A percentile compares a stretch with the other conserved stretches of the same genome.
phyloP scores from a whole-genome alignment of 129 eudicot genomes.

The Chrysanthemum seticuspe region DNA sequence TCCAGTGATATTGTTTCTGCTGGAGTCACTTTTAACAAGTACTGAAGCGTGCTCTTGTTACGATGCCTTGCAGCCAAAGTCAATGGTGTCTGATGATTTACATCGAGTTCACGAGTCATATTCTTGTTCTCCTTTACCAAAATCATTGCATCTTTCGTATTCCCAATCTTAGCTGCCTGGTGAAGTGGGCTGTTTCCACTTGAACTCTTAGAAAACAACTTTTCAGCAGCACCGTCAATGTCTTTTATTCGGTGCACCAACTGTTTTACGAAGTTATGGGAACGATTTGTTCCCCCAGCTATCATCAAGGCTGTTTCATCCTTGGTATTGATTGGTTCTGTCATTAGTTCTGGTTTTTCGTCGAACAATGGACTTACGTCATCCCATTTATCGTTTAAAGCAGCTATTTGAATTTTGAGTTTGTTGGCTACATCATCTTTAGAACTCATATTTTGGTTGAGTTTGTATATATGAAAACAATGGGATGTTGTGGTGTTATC shows the following conservation, averaged over 20 bases:
- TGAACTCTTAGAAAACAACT: neutral
- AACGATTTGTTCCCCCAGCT: conserved; percentile 18
- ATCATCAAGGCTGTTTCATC: conserved; percentile 14
- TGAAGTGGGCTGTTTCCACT: conserved; percentile 13
- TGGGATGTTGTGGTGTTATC: neutral
- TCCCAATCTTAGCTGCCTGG: conserved; percentile 12
- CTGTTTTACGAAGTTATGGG: conserved; percentile 2
- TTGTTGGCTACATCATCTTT: neutral
- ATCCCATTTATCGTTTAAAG: conserved; percentile 14
- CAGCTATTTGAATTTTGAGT: conserved; percentile 5
- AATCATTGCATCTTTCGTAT: conserved; percentile 7
- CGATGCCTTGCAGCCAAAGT: conserved; percentile 14
- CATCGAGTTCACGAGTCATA: neutral
- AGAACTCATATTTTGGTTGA: conserved; percentile 6
- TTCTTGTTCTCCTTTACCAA: neutral
- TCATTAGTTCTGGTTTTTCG: conserved; percentile 7
- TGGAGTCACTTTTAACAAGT: conserved; percentile 10
- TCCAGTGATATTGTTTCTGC: neutral
- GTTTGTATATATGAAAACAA: neutral
- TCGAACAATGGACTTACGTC: conserved; percentile 4
- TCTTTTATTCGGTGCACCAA: neutral
- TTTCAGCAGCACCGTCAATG: neutral
- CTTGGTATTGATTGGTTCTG: neutral
- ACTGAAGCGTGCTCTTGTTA: neutral
- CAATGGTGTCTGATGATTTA: neutral